These are phyloP conservation scores for Amborella trichopoda DNA, from an alignment of 164 flowering plant species.

Conservation along the genomic window DNA sequence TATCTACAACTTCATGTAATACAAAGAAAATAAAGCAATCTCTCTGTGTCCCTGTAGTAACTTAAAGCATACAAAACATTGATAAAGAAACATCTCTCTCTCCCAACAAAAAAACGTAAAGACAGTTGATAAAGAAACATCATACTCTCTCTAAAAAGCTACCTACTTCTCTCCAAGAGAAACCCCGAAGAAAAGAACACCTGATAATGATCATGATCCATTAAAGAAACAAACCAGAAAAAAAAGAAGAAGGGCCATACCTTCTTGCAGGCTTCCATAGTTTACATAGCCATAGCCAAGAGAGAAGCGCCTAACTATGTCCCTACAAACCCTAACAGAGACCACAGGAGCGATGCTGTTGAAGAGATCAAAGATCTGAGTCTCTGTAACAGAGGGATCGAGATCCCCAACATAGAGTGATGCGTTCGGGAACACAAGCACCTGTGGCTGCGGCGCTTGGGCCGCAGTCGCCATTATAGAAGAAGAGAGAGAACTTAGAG, in stretches of 20 bases:
- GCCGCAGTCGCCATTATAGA: constrained; percentile 8
- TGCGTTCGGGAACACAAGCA: constrained; percentile 18
- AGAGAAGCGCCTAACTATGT: constrained; percentile 33
- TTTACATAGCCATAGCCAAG: constrained; percentile 70
- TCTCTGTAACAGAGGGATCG: constrained; percentile 34
- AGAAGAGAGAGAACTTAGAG: not conserved
- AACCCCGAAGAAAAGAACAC: too few relatives aligned
- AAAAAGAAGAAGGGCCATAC: constrained; percentile 14
- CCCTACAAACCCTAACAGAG: constrained; percentile 63
- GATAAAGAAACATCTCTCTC: too few relatives aligned
- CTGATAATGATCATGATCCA: not conserved
- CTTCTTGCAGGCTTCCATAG: constrained; percentile 38
- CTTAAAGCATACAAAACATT: too few relatives aligned
- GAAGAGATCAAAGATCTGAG: constrained; percentile 44
- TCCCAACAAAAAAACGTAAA: too few relatives aligned
- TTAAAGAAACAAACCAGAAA: not conserved
- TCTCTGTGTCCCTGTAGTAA: too few relatives aligned
- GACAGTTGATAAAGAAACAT: too few relatives aligned
- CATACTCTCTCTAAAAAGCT: too few relatives aligned
- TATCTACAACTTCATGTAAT: too few relatives aligned
- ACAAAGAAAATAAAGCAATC: too few relatives aligned
- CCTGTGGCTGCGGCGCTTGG: constrained; percentile 4
- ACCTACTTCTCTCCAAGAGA: too few relatives aligned
- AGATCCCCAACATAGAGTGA: constrained; percentile 77
- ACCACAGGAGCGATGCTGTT: constrained; percentile 32